Evolutionary conservation across 2,329 filamentous ascomycete genomes (phyloP), one percentile per base, ranked within the genome.

Genomic region (Monascus ruber): DNA sequence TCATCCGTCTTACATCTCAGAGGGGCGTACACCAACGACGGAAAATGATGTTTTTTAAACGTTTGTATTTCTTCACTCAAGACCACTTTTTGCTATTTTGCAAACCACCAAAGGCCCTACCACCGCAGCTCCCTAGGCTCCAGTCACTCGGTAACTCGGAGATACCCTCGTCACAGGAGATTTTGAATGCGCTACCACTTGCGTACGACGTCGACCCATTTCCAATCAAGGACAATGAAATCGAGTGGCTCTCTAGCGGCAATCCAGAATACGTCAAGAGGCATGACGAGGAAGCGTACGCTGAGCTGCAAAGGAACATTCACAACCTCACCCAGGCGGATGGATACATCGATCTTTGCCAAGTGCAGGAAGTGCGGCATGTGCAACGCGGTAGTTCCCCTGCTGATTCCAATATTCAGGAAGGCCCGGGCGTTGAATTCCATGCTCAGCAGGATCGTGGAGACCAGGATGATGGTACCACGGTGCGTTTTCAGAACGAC

Each of bases 61-160:
- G 75, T 33, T 60, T 82, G 3, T 83, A 82, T 52, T 82, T 79
- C 49, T 73, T 73, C 33, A 74, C 71, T 0, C 74, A 81, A 45
- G 74, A 81, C 48, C 74, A 79, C 44, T 77, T 71, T 42, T 59
- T 83, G 5, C 65, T 77, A 36, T 83, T 81, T 58, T 73, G 73
- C 42, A 69, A 70, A 38, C 79, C 79, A 7, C 69, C 74, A 2
- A 74, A 72, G 50, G 73, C 74, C 2, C 65, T 69, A 7, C 75
- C 78, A 5, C 77, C 78, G 4, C 69, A 74, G 27, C 74, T 74
- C 24, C 77, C 77, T 2, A 72, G 66, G 42, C 58, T 77, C 34
- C 64, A 65, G 5, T 63, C 61, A 10, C 56, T 63, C 8, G 52
- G 55, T 8, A 63, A 65, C 1, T 58, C 63, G 1, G 61, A 60